Conservation (phyloP, 345 rosid species). For the Boechera retrofracta region DNA sequence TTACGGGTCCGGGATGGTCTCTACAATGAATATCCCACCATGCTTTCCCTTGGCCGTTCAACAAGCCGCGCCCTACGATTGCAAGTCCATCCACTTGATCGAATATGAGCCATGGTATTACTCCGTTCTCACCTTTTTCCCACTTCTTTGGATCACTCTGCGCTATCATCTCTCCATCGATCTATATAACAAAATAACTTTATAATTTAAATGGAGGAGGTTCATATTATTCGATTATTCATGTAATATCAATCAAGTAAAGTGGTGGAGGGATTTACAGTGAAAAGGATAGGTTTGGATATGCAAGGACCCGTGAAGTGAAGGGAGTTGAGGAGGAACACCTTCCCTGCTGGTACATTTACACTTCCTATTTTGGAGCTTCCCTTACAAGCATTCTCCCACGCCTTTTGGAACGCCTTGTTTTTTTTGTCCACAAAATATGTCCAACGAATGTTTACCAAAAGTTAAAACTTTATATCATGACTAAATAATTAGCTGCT, state of each 20-base stretch:
- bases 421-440: neutral
- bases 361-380: slow-evolving; percentile 23
- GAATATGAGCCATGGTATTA: slow-evolving; percentile 46
- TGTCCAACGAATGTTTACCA: neutral
- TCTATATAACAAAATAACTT: slow-evolving; percentile 28
- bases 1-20: slow-evolving; percentile 39
- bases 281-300: slow-evolving; percentile 28
- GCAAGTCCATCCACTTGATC: slow-evolving; percentile 35
- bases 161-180: slow-evolving; percentile 41
- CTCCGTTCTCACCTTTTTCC: slow-evolving; percentile 16
- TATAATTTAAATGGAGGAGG: neutral
- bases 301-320: slow-evolving; percentile 53
- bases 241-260: neutral
- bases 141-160: slow-evolving; percentile 37
- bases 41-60: slow-evolving; percentile 49
- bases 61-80: slow-evolving; percentile 43
- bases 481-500: neutral
- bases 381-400: slow-evolving; percentile 42
- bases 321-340: slow-evolving; percentile 46
- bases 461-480: neutral
- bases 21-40: slow-evolving; percentile 54
- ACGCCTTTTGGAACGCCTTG: slow-evolving; percentile 50
- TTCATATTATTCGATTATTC: slow-evolving; percentile 11
- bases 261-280: slow-evolving; percentile 16
- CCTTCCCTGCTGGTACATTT: slow-evolving; percentile 38